Conservation (phyloP, 208 protist species). For the Trypanosomatidae sp. region DNA sequence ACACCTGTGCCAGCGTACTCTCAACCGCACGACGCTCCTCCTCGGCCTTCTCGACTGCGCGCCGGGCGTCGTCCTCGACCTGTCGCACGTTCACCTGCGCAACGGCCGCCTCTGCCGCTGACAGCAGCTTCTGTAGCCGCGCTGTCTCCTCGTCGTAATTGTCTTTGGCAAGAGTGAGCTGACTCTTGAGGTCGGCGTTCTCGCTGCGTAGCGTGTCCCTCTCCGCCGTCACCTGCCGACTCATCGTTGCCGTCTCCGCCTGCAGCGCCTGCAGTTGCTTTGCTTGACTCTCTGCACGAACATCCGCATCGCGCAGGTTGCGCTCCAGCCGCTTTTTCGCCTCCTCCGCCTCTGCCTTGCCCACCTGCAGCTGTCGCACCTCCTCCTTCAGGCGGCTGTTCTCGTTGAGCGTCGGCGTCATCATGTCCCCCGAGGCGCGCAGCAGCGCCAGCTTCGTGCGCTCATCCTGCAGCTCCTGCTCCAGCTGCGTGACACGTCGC, state of each 20-base stretch:
- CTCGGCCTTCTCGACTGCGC: constrained; percentile 45
- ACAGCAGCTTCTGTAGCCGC: constrained; percentile 32
- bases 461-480: constrained; percentile 55
- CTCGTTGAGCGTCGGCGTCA: constrained; percentile 13
- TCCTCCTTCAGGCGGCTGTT: constrained; percentile 59
- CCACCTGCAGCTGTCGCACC: constrained; percentile 36
- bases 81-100: constrained; percentile 30
- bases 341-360: constrained; percentile 49
- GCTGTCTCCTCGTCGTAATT: constrained; percentile 53
- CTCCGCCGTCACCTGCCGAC: constrained; percentile 38
- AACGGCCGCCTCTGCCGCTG: constrained; percentile 33
- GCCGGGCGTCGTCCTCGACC: constrained; percentile 24
- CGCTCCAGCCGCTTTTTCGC: constrained; percentile 45
- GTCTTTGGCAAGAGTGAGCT: constrained; percentile 26
- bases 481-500: constrained; percentile 37
- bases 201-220: constrained; percentile 50
- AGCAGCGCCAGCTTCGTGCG: constrained; percentile 39
- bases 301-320: constrained; percentile 45
- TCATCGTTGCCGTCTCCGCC: constrained; percentile 29
- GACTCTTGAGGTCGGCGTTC: constrained; percentile 30
- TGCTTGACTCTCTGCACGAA: constrained; percentile 33
- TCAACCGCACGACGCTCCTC: constrained; percentile 37
- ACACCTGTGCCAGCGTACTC: constrained; percentile 35
- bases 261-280: constrained; percentile 55
- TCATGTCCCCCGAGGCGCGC: constrained; percentile 8